Evolutionary conservation across 208 protist genomes (phyloP), one percentile per base, ranked within the genome.

Genomic region (Lotmaria passim): DNA sequence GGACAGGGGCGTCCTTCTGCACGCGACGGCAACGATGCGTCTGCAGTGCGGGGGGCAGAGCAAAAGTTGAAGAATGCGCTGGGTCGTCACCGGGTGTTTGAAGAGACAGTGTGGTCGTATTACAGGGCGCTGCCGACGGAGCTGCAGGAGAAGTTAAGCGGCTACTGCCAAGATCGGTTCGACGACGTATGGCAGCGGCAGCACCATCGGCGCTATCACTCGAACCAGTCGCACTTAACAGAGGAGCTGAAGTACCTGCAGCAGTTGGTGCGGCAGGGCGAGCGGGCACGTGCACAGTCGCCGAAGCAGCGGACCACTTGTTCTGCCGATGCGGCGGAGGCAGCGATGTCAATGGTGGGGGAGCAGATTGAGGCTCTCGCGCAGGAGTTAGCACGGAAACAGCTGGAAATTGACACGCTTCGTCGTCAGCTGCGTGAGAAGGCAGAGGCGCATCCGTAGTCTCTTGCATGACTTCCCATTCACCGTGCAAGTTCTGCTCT

Each of bases 51-150:
- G 3, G 21, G 14, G 7, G 46, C 55, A 11, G 66, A 56, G 66
- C n/a, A 12, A 19, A 23, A 50, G 39, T 36, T 64, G 10, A 43
- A 34, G 10, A 38, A 34, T 17, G 57, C 48, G 19, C 67, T 65
- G 56, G 21, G 28, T 23, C 43, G 59, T 14, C 66, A 64, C 34
- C 34, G 46, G 0, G 14, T 57, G 59, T 41, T 69, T 23, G 47
- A 79, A n/a, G 31, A 68, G 33, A 38, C 50, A 7, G 41, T 74
- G 46, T 60, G 60, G 74, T 50, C 59, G 2, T 76, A 76, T 60
- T 75, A 69, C 58, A 70, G 72, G 15, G 60, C 48, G 3, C 51
- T 63, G 17, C 75, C 60, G 15, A 19, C 30, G 50, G 51, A 48
- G 34, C 56, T 67, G 36, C 59, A 55, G 46, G 31, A 39, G 17